Base-by-base conservation (phyloP, 768 basidiomycete genomes). In the Lentinula aciculospora region DNA sequence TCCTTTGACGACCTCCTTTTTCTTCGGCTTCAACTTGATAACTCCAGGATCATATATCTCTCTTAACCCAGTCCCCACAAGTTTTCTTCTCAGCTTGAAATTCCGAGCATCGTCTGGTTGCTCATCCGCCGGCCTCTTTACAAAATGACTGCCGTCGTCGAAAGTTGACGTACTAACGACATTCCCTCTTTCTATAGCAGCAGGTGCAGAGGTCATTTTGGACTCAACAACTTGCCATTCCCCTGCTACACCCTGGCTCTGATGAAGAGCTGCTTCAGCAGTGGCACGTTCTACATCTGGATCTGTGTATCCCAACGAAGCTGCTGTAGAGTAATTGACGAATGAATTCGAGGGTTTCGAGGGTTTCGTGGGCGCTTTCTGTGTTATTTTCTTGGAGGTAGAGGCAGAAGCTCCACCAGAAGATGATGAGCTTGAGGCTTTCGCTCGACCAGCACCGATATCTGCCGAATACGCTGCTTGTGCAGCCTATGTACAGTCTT, bases 311-410 rank as follows among this genome's bases (percentile, higher is more conserved):
- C 95, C 95, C 1, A 98, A 78, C 1, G 86, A 89, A 48, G 82
- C 86, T 0, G 96, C 88, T 0, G 93, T 94, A 10, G 92, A 85
- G 70, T 98, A 99, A 69, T 96, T 89, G 0, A 88, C 79, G 60
- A 82, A 85, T n/a, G 80, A 82, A 64, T 86, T 83, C 1, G 83
- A 76, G 10, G 84, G 78, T 66, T 82, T 86, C 4, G 68, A 65
- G 17, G 75, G 58, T 66, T 82, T 86, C 4, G 68, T 65, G 15
- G 75, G 58, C 9, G 76, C 74, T 68, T 72, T 85, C 53, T 64
- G 68, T 53, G 65, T 75, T 40, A 66, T 68, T 19, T 67, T 72
- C 27, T 70, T 68, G 50, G 72, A 59, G n/a, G 78, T 64, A 19
- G 71, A 58, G 3, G 67, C 49, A 4, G 60, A 65, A 28, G 63